Conservation (phyloP, 2,329 filamentous ascomycete genomes). For the Seiridium unicorne region DNA sequence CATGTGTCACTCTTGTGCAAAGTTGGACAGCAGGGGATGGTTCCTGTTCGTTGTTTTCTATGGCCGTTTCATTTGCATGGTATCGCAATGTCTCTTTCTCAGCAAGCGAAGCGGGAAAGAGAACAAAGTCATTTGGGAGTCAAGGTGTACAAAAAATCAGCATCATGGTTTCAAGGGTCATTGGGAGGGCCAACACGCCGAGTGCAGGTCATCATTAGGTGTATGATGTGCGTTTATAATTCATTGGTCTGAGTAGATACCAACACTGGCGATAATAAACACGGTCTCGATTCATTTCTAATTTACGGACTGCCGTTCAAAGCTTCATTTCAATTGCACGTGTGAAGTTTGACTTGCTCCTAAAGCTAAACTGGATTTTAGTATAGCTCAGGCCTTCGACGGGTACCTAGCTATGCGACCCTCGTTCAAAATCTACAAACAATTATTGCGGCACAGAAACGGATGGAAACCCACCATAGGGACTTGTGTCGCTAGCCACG, state of each 20-base stretch:
- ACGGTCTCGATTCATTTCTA: not conserved
- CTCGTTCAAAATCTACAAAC: no score
- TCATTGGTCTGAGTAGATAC: not conserved
- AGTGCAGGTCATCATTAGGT: not conserved
- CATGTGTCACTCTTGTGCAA: no score
- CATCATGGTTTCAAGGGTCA: not conserved
- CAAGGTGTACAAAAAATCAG: slow-evolving; percentile 17
- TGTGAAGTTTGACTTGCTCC: not conserved
- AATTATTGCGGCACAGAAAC: not conserved
- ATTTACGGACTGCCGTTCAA: not conserved
- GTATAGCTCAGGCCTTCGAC: no score
- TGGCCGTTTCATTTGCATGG: slow-evolving; percentile 4
- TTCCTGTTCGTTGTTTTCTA: not conserved
- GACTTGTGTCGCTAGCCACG: not conserved
- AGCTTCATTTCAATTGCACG: no score
- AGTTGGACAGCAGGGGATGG: not conserved
- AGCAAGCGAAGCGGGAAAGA: slow-evolving; percentile 17
- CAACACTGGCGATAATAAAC: not conserved
- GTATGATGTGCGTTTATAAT: not conserved
- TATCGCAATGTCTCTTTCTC: slow-evolving; percentile 18
- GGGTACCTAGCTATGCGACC: no score
- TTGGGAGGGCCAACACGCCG: not conserved
- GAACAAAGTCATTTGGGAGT: slow-evolving; percentile 18
- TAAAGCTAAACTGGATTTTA: no score
- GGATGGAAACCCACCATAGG: not conserved